Conservation (phyloP, 2,329 filamentous ascomycete genomes). For the Aspergillus latus region DNA sequence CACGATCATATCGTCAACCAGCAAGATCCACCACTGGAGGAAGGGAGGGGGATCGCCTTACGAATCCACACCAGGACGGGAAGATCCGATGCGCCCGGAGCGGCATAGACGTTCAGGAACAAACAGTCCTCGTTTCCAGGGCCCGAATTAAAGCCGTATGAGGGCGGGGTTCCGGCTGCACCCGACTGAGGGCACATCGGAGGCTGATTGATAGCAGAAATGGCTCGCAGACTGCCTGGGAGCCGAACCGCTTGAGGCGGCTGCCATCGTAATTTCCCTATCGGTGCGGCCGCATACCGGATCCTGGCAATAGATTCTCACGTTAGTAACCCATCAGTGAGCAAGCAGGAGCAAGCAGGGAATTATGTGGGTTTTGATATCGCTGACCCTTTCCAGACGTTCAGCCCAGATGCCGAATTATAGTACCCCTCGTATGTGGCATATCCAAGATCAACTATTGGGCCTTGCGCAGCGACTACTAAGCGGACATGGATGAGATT, state of each 20-base stretch:
- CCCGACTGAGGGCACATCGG: constrained; percentile 36
- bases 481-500: neutral
- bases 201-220: constrained; percentile 28
- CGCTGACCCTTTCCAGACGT: constrained; percentile 49
- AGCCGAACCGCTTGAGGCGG: constrained; percentile 26
- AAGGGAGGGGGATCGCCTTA: no score
- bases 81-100: constrained; percentile 21
- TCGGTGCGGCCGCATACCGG: constrained; percentile 37
- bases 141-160: constrained; percentile 22
- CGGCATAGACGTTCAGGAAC: constrained; percentile 38
- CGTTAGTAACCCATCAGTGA: neutral
- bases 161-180: constrained; percentile 14
- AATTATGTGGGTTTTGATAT: constrained; percentile 10
- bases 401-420: constrained; percentile 41
- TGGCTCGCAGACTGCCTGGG: constrained; percentile 24
- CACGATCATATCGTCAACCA: no score
- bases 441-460: constrained; percentile 48
- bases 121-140: constrained; percentile 37
- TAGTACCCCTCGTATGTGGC: constrained; percentile 47
- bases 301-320: constrained; percentile 24
- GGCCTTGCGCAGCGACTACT: neutral
- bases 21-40: no score
- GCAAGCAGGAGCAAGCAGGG: neutral
- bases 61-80: constrained; percentile 37
- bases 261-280: constrained; percentile 37